Base-by-base conservation (phyloP, 129 eudicot genomes). In the Heracleum sosnowskyi region DNA sequence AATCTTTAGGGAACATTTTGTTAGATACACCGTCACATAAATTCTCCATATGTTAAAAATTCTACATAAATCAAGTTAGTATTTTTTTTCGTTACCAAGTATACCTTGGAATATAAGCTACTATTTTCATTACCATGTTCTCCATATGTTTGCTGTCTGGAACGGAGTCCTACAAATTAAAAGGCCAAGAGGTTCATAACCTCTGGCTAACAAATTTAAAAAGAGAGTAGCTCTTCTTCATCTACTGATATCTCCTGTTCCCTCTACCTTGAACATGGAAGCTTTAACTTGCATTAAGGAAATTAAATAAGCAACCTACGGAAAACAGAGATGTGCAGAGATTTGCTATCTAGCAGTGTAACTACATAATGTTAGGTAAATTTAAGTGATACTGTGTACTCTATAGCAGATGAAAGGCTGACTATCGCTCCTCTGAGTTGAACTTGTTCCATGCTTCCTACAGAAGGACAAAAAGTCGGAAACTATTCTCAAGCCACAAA, bases 381-480 rank as follows among this genome's bases (percentile, higher is more conserved):
- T 10, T 26, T 18, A 57, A 77, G 24, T 28, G 44, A 9, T 63
- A 79, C 22, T 20, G 41, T n/a, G 70, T 71, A 78, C 42, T 45
- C 45, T 31, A 29, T 2, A 34, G 55, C 31, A 55, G 80, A 69
- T 12, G 40, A 33, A 34, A 17, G 46, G 51, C 78, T 64, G 9
- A 35, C 82, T 93, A 95, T 81, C 95, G 85, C 84, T 88, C 98
- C 86, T 90, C 97, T 39, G 98, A 91, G 82, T 92, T 95, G 84
- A 91, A 95, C 77, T 86, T 95, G 90, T 86, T 91, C 98, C 98
- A 95, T 22, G 98, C 96, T 83, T 95, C 98, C 98, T 95, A 82
- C 53, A 81, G 33, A 29, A 11, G 20, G 16, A 68, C 73, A 76
- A 40, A 18, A 28, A 5, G 47, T 22, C 69, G 37, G 29, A 37